Evolutionary conservation across 2,329 filamentous ascomycete species (phyloP).

Genomic region (Coniella lustricola): DNA sequence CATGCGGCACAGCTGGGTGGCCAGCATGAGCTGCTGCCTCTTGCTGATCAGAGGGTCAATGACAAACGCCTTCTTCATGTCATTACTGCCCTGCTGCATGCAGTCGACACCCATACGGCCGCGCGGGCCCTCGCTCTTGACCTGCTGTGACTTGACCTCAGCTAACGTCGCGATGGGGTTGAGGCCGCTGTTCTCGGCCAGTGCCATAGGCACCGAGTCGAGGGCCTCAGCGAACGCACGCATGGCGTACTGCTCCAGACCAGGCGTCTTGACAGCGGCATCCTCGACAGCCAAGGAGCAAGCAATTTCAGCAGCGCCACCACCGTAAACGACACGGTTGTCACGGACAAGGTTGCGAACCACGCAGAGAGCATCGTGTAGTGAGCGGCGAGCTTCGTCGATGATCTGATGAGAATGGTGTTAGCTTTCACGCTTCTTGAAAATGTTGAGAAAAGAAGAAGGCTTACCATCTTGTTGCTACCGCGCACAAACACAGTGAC

Average conservation of each 20-base stretch:
- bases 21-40: conserved; percentile 91
- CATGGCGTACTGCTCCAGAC: conserved; percentile 99
- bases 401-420: conserved; percentile 67
- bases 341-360: conserved; percentile 93
- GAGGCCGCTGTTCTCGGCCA: conserved; percentile 94
- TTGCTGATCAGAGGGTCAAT: conserved; percentile 98
- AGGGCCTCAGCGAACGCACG: conserved; percentile 93
- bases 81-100: conserved; percentile 90
- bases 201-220: conserved; percentile 86
- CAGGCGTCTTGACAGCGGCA: conserved; percentile 86
- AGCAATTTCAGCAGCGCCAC: conserved; percentile 92
- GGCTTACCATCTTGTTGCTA: conserved; percentile 94
- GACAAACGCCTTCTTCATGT: conserved; percentile 97
- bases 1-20: conserved; percentile 97
- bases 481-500: conserved; percentile 95
- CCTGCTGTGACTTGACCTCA: conserved; percentile 91
- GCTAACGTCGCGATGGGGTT: conserved; percentile 94
- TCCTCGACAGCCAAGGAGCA: conserved; percentile 96
- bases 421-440: conserved; percentile 9
- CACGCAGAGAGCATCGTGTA: conserved; percentile 96
- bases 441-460: conserved; percentile 3
- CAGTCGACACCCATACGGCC: conserved; percentile 87
- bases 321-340: conserved; percentile 95
- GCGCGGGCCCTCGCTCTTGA: conserved; percentile 56
- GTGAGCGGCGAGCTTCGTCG: conserved; percentile 94